Conservation (phyloP, 257 asterid species). For the Solanum ossicruentum region DNA sequence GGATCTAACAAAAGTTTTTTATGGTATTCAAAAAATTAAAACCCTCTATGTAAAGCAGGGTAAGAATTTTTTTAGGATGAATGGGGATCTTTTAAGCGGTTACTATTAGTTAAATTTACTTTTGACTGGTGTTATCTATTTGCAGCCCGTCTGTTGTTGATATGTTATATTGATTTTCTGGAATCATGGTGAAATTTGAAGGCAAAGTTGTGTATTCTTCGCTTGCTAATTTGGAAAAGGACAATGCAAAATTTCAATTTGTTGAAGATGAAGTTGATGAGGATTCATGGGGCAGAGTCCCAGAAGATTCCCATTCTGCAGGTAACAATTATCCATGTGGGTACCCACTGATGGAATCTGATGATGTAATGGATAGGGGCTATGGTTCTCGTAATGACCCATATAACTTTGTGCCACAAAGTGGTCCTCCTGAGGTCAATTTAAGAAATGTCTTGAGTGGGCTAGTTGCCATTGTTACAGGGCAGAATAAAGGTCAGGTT, state of each 20-base stretch:
- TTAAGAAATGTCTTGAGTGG: slow-evolving; percentile 78
- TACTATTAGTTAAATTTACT: background rate
- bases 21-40: background rate
- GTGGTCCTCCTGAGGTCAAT: slow-evolving; percentile 76
- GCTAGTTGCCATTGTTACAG: slow-evolving; percentile 59
- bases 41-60: background rate
- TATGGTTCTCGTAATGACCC: slow-evolving; percentile 54
- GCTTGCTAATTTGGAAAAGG: slow-evolving; percentile 15
- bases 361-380: slow-evolving; percentile 43
- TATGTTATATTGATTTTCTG: background rate
- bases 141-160: background rate
- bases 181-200: slow-evolving; percentile 18
- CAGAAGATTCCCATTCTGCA: background rate
- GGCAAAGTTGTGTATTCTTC: slow-evolving; percentile 23
- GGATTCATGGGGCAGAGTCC: background rate
- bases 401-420: slow-evolving; percentile 17
- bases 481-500: slow-evolving; percentile 39
- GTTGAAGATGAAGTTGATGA: slow-evolving; percentile 23
- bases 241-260: slow-evolving; percentile 10
- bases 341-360: slow-evolving; percentile 24
- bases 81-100: background rate
- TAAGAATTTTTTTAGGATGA: background rate
- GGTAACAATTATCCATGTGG: slow-evolving; percentile 21
- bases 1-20: background rate
- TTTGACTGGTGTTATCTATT: background rate